Percentiles rank a stretch among this genome's conserved stretches.
These are phyloP conservation scores for Diophrys appendiculata DNA, from an alignment of 73 alveolate species.

Conservation along the genomic window DNA sequence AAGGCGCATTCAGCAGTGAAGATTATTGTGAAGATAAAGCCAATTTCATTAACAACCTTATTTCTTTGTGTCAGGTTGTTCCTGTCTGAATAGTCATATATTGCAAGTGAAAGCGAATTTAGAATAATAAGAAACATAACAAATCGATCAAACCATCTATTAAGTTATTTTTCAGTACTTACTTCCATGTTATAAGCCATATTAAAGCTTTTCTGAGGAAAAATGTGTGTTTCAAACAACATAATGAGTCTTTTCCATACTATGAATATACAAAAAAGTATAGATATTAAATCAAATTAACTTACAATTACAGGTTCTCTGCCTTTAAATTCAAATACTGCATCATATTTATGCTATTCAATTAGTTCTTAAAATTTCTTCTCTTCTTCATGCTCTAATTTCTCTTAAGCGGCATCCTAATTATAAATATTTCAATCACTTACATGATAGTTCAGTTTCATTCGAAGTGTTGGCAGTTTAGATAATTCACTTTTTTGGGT, in stretches of 20 bases:
- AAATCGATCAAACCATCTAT: conserved; percentile 12
- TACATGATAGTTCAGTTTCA: no score
- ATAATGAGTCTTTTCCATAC: neutral
- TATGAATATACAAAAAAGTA: no score
- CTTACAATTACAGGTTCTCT: neutral
- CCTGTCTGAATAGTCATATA: conserved; percentile 18
- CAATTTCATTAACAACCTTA: neutral
- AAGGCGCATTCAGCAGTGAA: conserved; percentile 44
- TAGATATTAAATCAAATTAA: no score
- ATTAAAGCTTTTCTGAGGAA: conserved; percentile 1
- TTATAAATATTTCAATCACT: no score
- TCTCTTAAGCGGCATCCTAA: no score
- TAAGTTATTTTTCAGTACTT: neutral
- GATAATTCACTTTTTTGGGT: no score
- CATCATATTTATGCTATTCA: neutral
- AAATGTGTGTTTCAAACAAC: neutral
- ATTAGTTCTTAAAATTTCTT: no score
- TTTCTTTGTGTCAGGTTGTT: neutral
- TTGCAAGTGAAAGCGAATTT: conserved; percentile 7
- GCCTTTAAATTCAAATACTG: neutral
- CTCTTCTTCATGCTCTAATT: no score
- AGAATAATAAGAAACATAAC: neutral
- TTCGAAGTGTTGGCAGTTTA: no score
- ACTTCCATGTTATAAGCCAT: conserved; percentile 23
- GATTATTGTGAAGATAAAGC: neutral